These are phyloP conservation scores for Pelargonium citronellum DNA, from an alignment of 441 rosid genomes.

Conservation along the genomic window DNA sequence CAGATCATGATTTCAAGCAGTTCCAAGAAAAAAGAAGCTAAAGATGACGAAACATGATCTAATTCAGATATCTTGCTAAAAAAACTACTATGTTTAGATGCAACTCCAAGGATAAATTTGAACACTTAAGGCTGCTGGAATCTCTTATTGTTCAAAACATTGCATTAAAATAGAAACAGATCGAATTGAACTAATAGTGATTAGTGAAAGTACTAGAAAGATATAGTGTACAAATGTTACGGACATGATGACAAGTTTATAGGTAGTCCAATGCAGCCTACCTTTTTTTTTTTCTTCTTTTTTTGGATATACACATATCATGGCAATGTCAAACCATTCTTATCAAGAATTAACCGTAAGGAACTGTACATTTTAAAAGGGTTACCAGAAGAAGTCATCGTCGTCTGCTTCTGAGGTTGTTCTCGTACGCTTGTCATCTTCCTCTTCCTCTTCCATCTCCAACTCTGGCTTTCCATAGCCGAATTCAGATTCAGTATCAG, in stretches of 20 bases:
- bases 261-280: conserved; percentile 42
- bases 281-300: conserved; percentile 9
- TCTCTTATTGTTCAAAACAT: not conserved
- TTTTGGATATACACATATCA: conserved; percentile 18
- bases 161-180: not conserved
- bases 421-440: conserved; percentile 30
- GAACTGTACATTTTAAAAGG: conserved; percentile 46
- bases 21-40: too few relatives aligned
- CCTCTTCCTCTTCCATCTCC: conserved; percentile 67
- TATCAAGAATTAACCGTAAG: conserved; percentile 28
- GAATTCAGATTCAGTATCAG: conserved; percentile 68
- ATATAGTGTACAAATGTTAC: conserved; percentile 25
- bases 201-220: conserved; percentile 9
- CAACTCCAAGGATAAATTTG: not conserved
- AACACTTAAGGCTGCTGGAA: not conserved
- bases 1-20: too few relatives aligned
- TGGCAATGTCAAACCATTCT: conserved; percentile 21
- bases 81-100: too few relatives aligned
- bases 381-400: conserved; percentile 72
- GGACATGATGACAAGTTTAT: conserved; percentile 24
- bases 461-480: conserved; percentile 49
- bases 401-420: conserved; percentile 32
- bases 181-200: not conserved
- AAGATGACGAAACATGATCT: too few relatives aligned
- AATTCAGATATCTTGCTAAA: too few relatives aligned